Evolutionary conservation across 2,329 filamentous ascomycete genomes (phyloP), one percentile per base, ranked within the genome.

Genomic region (Alternaria tenuissima): DNA sequence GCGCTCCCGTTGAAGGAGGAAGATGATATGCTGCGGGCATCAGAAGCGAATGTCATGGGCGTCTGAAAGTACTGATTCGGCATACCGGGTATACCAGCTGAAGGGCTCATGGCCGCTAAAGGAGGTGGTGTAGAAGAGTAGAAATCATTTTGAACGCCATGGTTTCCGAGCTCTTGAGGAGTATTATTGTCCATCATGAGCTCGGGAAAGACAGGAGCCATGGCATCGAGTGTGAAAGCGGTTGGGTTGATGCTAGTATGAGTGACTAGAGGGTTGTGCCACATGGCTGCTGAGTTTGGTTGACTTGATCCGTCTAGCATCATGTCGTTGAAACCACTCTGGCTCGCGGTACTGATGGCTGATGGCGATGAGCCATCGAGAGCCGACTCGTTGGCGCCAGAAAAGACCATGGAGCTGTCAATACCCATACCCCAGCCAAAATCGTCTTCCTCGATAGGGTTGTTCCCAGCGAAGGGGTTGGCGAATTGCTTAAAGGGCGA

Each of bases 311-410:
- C 92, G 78, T 97, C 93, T 59, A 95, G 84, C 90, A 97, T 93
- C 61, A 93, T 88, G 76, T 98, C 95, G 79, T 92, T 96, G 78
- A 94, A 91, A 52, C 90, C 92, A 76, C 91, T 94, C 74, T 96
- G 94, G 79, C 94, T 98, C 60, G 92, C 92, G 43, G 92, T 96
- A 81, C 94, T 98, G 78, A 98, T 94, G 47, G 93, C 93, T 8
- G 95, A 98, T 16, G 95, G 95, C 14, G 95, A 98, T 11, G 95
- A 98, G 60, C 91, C 93, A 71, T 97, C 94, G 55, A 97, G 87
- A 28, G 92, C 93, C 66, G 89, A 90, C 69, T 97, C 93, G 71
- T 90, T 91, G 56, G 83, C 81, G 57, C 86, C 87, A 8, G 71
- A 55, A 69, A 74, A 78, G 62, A 73, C 71, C 71, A 78, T 85